Conservation (phyloP, 2,329 filamentous ascomycete species). For the Xylariaceae sp. region DNA sequence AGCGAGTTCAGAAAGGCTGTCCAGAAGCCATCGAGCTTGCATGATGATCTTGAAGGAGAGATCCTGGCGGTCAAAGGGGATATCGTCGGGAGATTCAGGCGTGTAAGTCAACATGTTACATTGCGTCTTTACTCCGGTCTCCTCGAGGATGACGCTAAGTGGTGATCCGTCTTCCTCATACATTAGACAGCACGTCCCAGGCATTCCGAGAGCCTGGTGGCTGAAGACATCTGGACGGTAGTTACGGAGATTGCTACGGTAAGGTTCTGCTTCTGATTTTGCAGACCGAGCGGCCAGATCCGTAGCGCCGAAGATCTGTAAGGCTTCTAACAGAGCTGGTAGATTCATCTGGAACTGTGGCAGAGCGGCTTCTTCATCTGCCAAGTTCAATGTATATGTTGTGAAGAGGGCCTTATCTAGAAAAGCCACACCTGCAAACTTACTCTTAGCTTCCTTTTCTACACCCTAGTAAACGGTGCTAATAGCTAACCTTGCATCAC, state of each 20-base stretch:
- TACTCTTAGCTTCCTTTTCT: slow-evolving; percentile 12
- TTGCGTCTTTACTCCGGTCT: slow-evolving; percentile 83
- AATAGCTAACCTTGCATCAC: slow-evolving; percentile 78
- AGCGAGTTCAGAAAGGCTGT: slow-evolving; percentile 70
- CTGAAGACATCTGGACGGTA: slow-evolving; percentile 76
- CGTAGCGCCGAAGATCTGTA: slow-evolving; percentile 93
- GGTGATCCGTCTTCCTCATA: slow-evolving; percentile 76
- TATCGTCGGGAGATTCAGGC: slow-evolving; percentile 73
- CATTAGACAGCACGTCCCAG: slow-evolving; percentile 81
- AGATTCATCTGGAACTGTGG: slow-evolving; percentile 87
- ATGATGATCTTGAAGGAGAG: slow-evolving; percentile 94
- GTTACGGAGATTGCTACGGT: slow-evolving; percentile 63
- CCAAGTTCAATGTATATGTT: slow-evolving; percentile 71
- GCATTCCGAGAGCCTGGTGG: slow-evolving; percentile 78
- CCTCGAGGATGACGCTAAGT: slow-evolving; percentile 83
- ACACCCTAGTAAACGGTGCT: slow-evolving; percentile 5
- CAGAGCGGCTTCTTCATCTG: slow-evolving; percentile 48
- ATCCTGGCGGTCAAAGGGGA: slow-evolving; percentile 81
- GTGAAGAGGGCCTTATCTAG: slow-evolving; percentile 89
- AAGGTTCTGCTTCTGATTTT: slow-evolving; percentile 62
- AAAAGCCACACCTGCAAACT: slow-evolving; percentile 68
- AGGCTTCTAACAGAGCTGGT: slow-evolving; percentile 83
- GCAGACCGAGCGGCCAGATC: slow-evolving; percentile 63
- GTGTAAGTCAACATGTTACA: slow-evolving; percentile 91
- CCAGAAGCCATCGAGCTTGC: slow-evolving; percentile 72